A percentile compares a stretch with the other conserved stretches of the same genome.
Conservation (phyloP, 2,329 filamentous ascomycete genomes). For the Exutisphaerella laricina region DNA sequence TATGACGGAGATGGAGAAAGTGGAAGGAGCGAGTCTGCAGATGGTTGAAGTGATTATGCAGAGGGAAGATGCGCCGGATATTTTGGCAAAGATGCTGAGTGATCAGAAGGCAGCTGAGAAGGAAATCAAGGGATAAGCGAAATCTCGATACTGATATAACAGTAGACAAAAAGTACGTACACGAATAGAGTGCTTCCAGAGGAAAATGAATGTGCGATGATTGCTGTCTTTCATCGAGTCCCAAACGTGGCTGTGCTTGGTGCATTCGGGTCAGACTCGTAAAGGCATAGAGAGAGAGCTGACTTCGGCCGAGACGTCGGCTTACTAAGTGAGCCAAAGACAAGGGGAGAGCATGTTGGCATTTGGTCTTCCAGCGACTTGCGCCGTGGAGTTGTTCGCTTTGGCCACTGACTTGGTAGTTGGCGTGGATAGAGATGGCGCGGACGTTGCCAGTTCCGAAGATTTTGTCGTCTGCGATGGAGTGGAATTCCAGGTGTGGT, state of each 20-base stretch:
- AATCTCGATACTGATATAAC: too few relatives aligned
- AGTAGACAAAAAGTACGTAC: too few relatives aligned
- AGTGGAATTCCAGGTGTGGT: background rate
- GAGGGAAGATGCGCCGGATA: constrained; percentile 1
- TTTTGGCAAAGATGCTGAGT: constrained; percentile 2
- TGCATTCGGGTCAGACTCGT: background rate
- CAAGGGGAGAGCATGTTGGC: background rate
- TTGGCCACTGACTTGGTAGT: background rate
- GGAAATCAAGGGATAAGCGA: too few relatives aligned
- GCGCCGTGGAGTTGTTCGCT: background rate
- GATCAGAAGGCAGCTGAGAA: constrained; percentile 2
- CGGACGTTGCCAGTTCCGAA: background rate
- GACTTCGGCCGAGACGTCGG: background rate
- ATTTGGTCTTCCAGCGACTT: background rate
- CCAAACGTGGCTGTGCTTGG: background rate
- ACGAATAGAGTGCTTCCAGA: background rate
- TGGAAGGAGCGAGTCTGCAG: background rate
- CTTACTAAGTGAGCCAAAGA: background rate
- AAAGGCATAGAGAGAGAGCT: background rate
- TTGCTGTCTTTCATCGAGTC: too few relatives aligned
- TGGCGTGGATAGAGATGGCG: background rate
- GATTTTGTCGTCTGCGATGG: background rate
- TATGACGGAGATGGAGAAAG: background rate
- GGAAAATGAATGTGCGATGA: background rate
- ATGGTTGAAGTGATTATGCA: constrained; percentile 2